These are phyloP conservation scores for Ophiognomonia clavigignenti-juglandacearum DNA, from an alignment of 2,329 filamentous ascomycete species.

Conservation along the genomic window DNA sequence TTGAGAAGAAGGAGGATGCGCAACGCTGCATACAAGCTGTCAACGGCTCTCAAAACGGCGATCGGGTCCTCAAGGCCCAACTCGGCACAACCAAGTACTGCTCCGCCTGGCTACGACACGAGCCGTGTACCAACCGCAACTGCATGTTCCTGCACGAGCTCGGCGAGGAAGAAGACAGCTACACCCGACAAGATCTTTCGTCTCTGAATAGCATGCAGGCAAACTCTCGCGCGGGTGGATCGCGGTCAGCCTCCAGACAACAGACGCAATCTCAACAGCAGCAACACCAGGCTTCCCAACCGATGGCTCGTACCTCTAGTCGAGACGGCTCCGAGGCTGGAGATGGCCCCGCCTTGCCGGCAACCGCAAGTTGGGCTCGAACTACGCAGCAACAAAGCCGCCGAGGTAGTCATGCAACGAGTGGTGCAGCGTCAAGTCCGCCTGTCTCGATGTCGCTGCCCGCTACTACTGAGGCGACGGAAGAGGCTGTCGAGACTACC, in stretches of 20 bases:
- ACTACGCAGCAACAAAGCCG: conserved; percentile 62
- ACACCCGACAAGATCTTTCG: conserved; percentile 88
- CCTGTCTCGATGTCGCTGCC: conserved; percentile 60
- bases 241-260: conserved; percentile 49
- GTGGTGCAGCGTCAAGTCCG: conserved; percentile 76
- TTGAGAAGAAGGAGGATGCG: conserved; percentile 86
- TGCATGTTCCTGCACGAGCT: conserved; percentile 99
- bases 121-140: conserved; percentile 89
- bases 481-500: conserved; percentile 36
- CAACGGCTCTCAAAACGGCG: conserved; percentile 87
- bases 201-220: conserved; percentile 82
- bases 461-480: conserved; percentile 44
- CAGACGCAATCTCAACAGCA: conserved; percentile 36
- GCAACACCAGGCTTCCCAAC: conserved; percentile 39
- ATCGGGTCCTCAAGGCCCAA: conserved; percentile 73
- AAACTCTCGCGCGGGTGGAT: conserved; percentile 28
- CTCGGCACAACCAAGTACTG: conserved; percentile 96
- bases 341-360: conserved; percentile 89
- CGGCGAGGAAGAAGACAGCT: conserved; percentile 97
- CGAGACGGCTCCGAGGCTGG: conserved; percentile 69
- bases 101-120: conserved; percentile 90
- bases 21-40: conserved; percentile 86
- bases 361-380: conserved; percentile 88
- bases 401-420: conserved; percentile 75
- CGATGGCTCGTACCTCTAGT: conserved; percentile 73